Evolutionary conservation across 1,284 basidiomycete genomes (phyloP), one percentile per base, ranked within the genome.

Genomic region (Vanrija sp.): DNA sequence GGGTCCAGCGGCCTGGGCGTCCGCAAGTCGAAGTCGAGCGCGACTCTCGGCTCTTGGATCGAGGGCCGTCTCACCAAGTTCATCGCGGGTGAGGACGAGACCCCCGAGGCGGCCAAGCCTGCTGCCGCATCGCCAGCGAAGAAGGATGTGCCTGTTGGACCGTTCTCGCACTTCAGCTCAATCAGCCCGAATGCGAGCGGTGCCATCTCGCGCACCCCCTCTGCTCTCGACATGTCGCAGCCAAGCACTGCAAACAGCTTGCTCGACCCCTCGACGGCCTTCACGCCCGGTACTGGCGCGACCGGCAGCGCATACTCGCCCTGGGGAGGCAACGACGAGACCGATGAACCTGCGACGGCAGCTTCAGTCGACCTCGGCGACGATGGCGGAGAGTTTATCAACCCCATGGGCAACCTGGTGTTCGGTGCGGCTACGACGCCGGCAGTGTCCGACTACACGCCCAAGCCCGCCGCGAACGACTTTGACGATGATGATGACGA

Each of bases 61-160:
- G 95, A 95, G 74, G 88, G 89, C n/a, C 83, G 88, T 14, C 85
- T 99, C 63, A 93, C 92, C 25, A 96, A 96, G 72, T 88, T 99
- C 64, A 95, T 99, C 58, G 91, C 94, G 14, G 96, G 93, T 3
- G 92, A 95, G 53, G 82, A 82, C 78, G 64, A 72, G 78, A 43
- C 20, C 10, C 44, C 47, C 8, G 46, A 49, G 36, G 47, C 62
- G 0, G 49, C 54, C 7, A 64, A 54, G 31, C 43, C 49, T 22
- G 49, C 56, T 3, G 43, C 53, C 12, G 39, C 51, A n/a, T 44
- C 58, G 8, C 45, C 53, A 24, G 63, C 59, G 37, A 27, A 46
- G 24, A 46, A 46, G 31, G 37, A 15, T 9, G 61, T 56, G 49
- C 23, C 81, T 59, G 78, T 82, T 12, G 95, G 94, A 0, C 90